A percentile compares a stretch with the other conserved stretches of the same genome.
phyloP scores from a whole-genome alignment of 1,284 basidiomycete genomes.

The Cutaneotrichosporon cavernicola region DNA sequence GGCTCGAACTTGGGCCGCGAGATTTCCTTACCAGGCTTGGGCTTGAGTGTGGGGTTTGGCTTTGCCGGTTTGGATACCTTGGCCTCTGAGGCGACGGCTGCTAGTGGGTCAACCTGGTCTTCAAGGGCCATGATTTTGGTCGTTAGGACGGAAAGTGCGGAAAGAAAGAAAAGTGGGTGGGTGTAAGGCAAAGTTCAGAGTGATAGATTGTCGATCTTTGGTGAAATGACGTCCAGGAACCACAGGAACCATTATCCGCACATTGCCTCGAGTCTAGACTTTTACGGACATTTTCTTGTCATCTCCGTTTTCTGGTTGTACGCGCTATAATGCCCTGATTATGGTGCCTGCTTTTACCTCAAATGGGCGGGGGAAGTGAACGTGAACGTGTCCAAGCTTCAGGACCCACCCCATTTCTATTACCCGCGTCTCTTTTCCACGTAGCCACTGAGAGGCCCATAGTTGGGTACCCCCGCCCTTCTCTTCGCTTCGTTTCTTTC shows the following conservation, averaged over 20 bases:
- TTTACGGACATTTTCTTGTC: not conserved
- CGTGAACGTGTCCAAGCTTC: not conserved
- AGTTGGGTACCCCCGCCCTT: not conserved
- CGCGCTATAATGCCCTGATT: not conserved
- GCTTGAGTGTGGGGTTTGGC: slow-evolving; percentile 1
- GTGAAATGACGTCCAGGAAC: not conserved
- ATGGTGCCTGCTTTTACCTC: not conserved
- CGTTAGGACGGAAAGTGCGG: too few species aligned
- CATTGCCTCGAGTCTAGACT: not conserved
- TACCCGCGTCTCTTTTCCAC: not conserved
- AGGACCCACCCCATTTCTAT: not conserved
- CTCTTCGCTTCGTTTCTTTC: not conserved
- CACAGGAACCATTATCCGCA: too few species aligned
- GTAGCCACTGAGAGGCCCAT: too few species aligned
- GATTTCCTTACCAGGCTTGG: slow-evolving; percentile 10
- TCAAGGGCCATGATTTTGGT: not conserved
- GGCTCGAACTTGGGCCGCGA: slow-evolving; percentile 28
- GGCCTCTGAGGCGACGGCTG: not conserved
- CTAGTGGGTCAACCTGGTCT: not conserved
- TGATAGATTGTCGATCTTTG: not conserved
- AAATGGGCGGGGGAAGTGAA: too few species aligned
- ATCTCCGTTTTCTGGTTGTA: not conserved
- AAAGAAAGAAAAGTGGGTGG: too few species aligned
- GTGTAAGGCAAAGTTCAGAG: too few species aligned
- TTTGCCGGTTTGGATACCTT: not conserved